Base-by-base conservation (phyloP, 2,329 filamentous ascomycete genomes). In the Calonectria ilicicola region DNA sequence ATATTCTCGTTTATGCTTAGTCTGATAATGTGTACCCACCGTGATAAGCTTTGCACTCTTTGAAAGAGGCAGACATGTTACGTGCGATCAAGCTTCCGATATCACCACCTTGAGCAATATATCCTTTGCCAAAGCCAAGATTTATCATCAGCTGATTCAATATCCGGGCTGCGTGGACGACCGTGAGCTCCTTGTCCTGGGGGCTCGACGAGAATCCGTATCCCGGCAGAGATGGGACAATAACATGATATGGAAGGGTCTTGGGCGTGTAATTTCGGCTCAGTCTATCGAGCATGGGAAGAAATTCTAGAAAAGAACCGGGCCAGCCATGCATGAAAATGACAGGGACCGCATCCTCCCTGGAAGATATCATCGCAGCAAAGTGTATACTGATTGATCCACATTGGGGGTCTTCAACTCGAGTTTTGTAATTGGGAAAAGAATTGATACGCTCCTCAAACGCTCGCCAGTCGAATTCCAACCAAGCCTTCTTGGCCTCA, bases 31-130 rank as follows among this genome's bases (percentile, higher is more conserved):
- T 46, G 19, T 8, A 46, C 58, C 19, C 1, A 63, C 58, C 58
- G 17, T 63, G 58, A 9, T 42, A 29, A 2, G 58, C 58, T 29
- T 44, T 44, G 38, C 58, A 63, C 15, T 29, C 38, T 12, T 63
- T 10, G 15, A 63, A 63, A 7, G 23, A 27, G 14, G 3, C 23
- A 1, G 58, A 63, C 40, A 63, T 42, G 5, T 5, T 42, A 10
- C 21, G 21, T 5, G 58, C 38, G 1, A 63, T 8, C 35, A 63
- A 19, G 15, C 84, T 85, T 3, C 91, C 91, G 5, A 92, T 82
- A 75, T 92, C 90, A 5, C 90, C 90, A 8, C 90, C 90, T 78
- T 91, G 89, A 0, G 85, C 84, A 10, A 90, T 79, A 73, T 92
- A 92, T 3, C 87, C 47, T 7, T 19, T 21, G 7, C 42, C 83